Evolutionary conservation across 768 basidiomycete species (phyloP), one percentile per base, ranked within the genome.

Genomic region (Pholiota conissans): DNA sequence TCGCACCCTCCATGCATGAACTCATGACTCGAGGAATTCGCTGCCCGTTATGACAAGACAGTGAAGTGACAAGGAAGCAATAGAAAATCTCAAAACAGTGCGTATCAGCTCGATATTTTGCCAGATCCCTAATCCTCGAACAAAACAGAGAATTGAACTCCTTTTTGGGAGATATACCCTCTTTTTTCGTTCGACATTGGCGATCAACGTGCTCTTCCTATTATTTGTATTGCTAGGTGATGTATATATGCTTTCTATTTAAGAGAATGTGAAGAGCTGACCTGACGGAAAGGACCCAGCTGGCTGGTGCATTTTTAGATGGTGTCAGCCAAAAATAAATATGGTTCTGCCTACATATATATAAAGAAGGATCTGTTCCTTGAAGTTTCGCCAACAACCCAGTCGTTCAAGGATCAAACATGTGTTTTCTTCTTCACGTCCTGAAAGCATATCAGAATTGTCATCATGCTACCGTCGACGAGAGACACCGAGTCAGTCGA

Each of bases 101-200:
- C 84, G 95, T 86, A 14, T 73, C 97, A 52, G 93, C 93, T 18
- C 84, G 86, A 65, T 93, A 93, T 73, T 87, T 94, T 68, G 89
- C 92, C 24, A 78, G 89, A 67, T 91, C 84, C 69, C 80, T 81
- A 55, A 83, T 85, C 67, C 76, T 82, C 49, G 79, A n/a, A 78
- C 57, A 76, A 74, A 3, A 63, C 58, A 35, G 56, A 20, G 55
- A 58, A 49, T 48, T 65, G 50, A 63, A 22, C 22, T n/a, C 16
- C 11, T 26, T 48, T 13, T 35, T 13, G 6, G 30, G 7, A n/a
- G 7, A 32, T 13, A 32, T 32, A 13, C 30, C 30, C 30, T 32
- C 30, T n/a, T 6, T 32, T 32, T 6, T 32, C 30, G 30, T 32
- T 13, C 7, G 30, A 6, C 30, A 32, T 32, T 6, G 13, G 18